Percentiles rank a stretch among this genome's conserved stretches.
Conservation (phyloP, 345 rosid genomes). For the Brassica carinata region DNA sequence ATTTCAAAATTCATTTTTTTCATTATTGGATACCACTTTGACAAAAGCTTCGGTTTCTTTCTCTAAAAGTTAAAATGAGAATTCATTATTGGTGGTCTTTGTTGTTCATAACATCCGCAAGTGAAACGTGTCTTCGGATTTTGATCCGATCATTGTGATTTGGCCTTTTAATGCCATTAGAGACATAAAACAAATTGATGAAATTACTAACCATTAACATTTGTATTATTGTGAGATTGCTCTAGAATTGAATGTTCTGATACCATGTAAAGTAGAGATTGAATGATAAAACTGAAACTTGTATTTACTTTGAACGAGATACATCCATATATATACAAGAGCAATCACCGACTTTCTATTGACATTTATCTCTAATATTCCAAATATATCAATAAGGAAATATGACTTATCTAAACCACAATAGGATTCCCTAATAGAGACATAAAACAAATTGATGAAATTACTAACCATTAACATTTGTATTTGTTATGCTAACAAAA, state of each 20-base stretch:
- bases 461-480: not conserved
- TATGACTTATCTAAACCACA: too few relatives aligned
- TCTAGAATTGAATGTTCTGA: not conserved
- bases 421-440: not conserved
- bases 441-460: not conserved
- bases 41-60: conserved; percentile 27
- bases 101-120: conserved; percentile 23
- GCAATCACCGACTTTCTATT: too few relatives aligned
- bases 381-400: too few relatives aligned
- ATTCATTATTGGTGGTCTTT: conserved; percentile 27
- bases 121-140: conserved; percentile 25
- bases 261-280: not conserved
- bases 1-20: not conserved
- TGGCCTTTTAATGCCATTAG: not conserved
- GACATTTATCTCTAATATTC: too few relatives aligned
- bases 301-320: not conserved
- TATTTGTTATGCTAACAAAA: not conserved
- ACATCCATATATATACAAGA: not conserved
- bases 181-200: not conserved
- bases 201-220: not conserved
- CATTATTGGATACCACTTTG: conserved; percentile 38
- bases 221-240: not conserved
- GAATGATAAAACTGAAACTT: not conserved
- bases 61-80: conserved; percentile 15
- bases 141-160: not conserved